Conservation (phyloP, 192 early-diverging fungal genomes). For the Coemansia sp. region DNA sequence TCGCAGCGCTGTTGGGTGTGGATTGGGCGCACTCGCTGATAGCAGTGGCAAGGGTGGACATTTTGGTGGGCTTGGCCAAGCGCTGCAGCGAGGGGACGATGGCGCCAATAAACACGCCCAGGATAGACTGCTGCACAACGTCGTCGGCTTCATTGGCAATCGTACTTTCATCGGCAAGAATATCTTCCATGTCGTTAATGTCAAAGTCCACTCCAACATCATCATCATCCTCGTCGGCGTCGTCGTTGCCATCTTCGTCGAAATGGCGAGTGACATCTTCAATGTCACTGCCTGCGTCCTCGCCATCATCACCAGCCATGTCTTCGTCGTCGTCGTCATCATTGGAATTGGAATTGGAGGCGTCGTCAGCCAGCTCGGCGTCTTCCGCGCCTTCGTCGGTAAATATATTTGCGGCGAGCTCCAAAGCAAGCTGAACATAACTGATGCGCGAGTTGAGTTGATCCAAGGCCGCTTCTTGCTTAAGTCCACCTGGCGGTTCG, state of each 20-base stretch:
- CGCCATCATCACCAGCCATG: constrained; percentile 52
- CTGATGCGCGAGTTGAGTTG: constrained; percentile 27
- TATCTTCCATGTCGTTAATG: constrained; percentile 49
- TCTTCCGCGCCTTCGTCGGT: constrained; percentile 60
- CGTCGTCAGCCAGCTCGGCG: constrained; percentile 1
- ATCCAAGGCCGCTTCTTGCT: constrained; percentile 24
- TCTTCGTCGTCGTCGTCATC: constrained; percentile 31
- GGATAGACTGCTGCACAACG: constrained; percentile 45
- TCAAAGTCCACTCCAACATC: constrained; percentile 57
- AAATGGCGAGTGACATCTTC: constrained; percentile 54
- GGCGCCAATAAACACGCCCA: constrained; percentile 50
- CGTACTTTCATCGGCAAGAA: constrained; percentile 53
- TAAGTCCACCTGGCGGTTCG: not conserved
- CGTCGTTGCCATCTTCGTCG: constrained; percentile 25
- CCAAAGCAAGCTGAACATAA: constrained; percentile 65
- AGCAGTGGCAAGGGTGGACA: constrained; percentile 34
- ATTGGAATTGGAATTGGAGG: not conserved
- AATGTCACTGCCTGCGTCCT: constrained; percentile 21
- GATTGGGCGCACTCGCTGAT: constrained; percentile 25
- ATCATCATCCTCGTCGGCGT: constrained; percentile 58
- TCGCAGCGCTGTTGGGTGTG: constrained; percentile 38
- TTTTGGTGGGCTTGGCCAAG: constrained; percentile 44
- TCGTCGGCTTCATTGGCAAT: constrained; percentile 50
- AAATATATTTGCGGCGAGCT: constrained; percentile 84
- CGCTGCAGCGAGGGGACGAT: constrained; percentile 40